Evolutionary conservation across 495 filamentous ascomycete species (phyloP).

Genomic region (Aspergillus avenaceus): DNA sequence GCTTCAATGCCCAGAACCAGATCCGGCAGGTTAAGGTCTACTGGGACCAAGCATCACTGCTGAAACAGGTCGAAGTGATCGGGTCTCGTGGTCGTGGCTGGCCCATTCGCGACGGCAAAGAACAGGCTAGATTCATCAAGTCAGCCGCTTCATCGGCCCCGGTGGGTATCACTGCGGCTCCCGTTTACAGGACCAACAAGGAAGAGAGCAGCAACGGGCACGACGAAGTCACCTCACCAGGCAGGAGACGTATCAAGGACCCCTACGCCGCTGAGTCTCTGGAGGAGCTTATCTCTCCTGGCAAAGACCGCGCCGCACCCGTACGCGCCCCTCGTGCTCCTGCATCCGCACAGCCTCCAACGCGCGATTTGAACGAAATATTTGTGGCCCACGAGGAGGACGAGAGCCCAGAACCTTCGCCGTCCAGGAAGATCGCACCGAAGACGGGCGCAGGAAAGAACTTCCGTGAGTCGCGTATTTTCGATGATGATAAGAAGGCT

Average conservation of each 20-base stretch:
- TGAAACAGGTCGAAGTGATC: slow-evolving; percentile 93
- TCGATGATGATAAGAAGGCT: slow-evolving; percentile 53
- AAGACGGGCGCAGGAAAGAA: slow-evolving; percentile 69
- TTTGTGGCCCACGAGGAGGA: slow-evolving; percentile 50
- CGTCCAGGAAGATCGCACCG: slow-evolving; percentile 49
- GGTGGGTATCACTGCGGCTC: slow-evolving; percentile 9
- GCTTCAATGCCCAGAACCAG: slow-evolving; percentile 69
- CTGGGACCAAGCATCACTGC: slow-evolving; percentile 92
- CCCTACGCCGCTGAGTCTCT: slow-evolving; percentile 72
- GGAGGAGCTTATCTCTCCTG: slow-evolving; percentile 33
- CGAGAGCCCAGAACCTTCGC: slow-evolving; percentile 39
- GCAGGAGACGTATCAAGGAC: slow-evolving; percentile 51
- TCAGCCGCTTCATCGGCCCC: slow-evolving; percentile 26
- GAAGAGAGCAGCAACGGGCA: slow-evolving; percentile 22
- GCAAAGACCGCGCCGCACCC: slow-evolving; percentile 30
- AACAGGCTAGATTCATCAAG: slow-evolving; percentile 73
- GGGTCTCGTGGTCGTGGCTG: slow-evolving; percentile 82
- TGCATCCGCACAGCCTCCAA: slow-evolving; percentile 56
- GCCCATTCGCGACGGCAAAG: slow-evolving; percentile 87
- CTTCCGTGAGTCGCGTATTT: slow-evolving; percentile 65
- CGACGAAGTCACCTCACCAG: slow-evolving; percentile 44
- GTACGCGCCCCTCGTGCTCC: slow-evolving; percentile 34
- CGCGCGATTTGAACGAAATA: slow-evolving; percentile 59
- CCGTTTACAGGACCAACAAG: slow-evolving; percentile 11
- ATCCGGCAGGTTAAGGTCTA: slow-evolving; percentile 82